These are phyloP conservation scores for Aspergillus niger DNA, from an alignment of 2,329 filamentous ascomycete species.

Conservation along the genomic window DNA sequence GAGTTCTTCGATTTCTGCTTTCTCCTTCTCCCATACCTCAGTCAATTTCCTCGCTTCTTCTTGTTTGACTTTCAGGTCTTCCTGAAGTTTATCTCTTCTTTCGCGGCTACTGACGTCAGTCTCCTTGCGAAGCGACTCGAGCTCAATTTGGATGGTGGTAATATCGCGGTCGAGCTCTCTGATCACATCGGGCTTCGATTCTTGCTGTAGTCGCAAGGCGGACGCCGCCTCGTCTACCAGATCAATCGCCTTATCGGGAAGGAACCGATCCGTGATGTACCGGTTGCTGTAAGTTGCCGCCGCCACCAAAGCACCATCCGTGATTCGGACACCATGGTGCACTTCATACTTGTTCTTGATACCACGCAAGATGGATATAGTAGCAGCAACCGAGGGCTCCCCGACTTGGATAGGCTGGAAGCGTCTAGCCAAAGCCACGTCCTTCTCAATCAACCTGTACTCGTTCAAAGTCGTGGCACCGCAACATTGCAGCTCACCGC, in stretches of 20 bases:
- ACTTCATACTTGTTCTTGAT: constrained; percentile 99
- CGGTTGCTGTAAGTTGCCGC: constrained; percentile 91
- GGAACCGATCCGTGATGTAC: constrained; percentile 93
- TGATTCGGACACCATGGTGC: constrained; percentile 93
- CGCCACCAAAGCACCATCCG: constrained; percentile 86
- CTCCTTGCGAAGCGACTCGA: constrained; percentile 92
- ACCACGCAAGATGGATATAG: constrained; percentile 89
- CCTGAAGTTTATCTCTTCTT: constrained; percentile 80
- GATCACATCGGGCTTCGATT: constrained; percentile 94
- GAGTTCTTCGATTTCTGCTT: constrained; percentile 78
- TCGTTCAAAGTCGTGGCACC: constrained; percentile 92
- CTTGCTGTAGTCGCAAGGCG: constrained; percentile 85
- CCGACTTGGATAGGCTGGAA: constrained; percentile 95
- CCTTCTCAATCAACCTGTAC: constrained; percentile 92
- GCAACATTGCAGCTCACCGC: constrained; percentile 92
- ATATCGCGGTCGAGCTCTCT: constrained; percentile 90
- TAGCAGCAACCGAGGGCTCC: constrained; percentile 87
- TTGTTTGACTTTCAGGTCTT: constrained; percentile 72
- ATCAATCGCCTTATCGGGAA: constrained; percentile 97
- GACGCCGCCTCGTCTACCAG: constrained; percentile 94
- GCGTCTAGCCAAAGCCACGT: constrained; percentile 84
- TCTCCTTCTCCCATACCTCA: constrained; percentile 87
- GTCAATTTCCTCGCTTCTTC: constrained; percentile 74
- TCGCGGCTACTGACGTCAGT: constrained; percentile 87
- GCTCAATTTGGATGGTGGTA: constrained; percentile 95